Base-by-base conservation (phyloP, 2,329 filamentous ascomycete species). In the Botrytis porri region DNA sequence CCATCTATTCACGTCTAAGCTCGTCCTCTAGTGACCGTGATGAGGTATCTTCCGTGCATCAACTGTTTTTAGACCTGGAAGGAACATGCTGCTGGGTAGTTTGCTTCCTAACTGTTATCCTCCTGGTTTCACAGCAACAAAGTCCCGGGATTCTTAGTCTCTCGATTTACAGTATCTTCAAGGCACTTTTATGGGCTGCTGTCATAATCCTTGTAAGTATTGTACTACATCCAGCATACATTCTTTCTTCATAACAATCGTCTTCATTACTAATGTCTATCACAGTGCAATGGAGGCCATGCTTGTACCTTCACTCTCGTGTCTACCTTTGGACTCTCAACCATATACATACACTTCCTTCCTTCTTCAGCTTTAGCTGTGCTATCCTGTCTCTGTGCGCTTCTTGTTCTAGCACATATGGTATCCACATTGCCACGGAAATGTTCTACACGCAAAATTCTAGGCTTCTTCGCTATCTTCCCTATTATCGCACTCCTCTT, bases 71-170 rank as follows among this genome's bases (percentile, higher is more conserved):
- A 7, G 18, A 54, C 20, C 25, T 72, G 20, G 62, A 72, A n/a
- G 57, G 35, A 35, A 72, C 70, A 39, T 72, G 70, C n/a, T 72
- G 70, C 62, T 72, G 70, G 70, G 37, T 69, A n/a, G 63, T 72
- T 29, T 72, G 62, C 63, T 69, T 72, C 41, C 48, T 67, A 9
- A 67, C 70, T 20, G 43, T 67, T 25, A 72, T 72, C 16, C 62
- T 72, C 43, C 63, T 67, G 12, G 62, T 60, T 61, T 72, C 62
- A 69, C 62, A 54, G 29, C 70, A 69, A 45, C 37, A 60, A 25
- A 25, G 29, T 39, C 62, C 54, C 4, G 37, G 14, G 9, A 41
- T 67, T 25, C n/a, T 29, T 32, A 60, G 62, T 60, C 29, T 72
- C 25, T 59, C 51, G 32, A 18, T 69, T 3, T 57, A 48, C 43